Base-by-base conservation (phyloP, 208 protist species). In the Sergeia podlipaevii region DNA sequence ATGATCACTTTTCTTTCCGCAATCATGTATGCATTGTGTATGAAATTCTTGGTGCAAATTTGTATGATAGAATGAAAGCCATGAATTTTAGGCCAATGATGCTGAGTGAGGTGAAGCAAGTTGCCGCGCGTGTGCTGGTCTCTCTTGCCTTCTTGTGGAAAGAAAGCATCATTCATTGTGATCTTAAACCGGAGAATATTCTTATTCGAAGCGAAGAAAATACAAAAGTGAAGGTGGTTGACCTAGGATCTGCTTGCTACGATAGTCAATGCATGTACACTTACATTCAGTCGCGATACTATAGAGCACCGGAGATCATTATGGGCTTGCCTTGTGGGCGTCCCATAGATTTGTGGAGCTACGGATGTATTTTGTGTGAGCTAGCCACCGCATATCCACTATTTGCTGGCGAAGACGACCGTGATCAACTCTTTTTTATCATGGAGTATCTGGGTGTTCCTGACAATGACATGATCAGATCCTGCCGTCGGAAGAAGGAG, bases 181-280 rank as follows among this genome's bases (percentile, higher is more conserved):
- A 98, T 59, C 50, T 98, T 37, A 99, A 99, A 70, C 97, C 96
- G 4, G 97, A 99, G 71, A 99, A 99, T 66, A 86, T 99, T 36
- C 69, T 99, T 5, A 62, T 97, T 17, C 70, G 74, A 50, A 54
- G 74, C 15, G 48, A 76, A 13, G 80, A 81, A 42, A 82, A 80
- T 23, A 72, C 52, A 26, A 77, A 65, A 17, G 95, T 99, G 65
- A 98, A 98, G 60, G 78, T 99, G 15, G 97, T 97, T 51, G 97
- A 99, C 73, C 93, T 99, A 48, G 97, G 97, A 18, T 97, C 91
- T n/a, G 88, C 87, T 7, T 98, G 97, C 80, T 98, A 93, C 70
- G 92, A 97, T 36, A 65, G 91, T 33, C 65, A 93, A 43, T 75
- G 74, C 26, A 48, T 78, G 18, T 97, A 89, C 59, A 95, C 94